Evolutionary conservation across 768 basidiomycete genomes (phyloP).

Genomic region (Tricholoma matsutake): DNA sequence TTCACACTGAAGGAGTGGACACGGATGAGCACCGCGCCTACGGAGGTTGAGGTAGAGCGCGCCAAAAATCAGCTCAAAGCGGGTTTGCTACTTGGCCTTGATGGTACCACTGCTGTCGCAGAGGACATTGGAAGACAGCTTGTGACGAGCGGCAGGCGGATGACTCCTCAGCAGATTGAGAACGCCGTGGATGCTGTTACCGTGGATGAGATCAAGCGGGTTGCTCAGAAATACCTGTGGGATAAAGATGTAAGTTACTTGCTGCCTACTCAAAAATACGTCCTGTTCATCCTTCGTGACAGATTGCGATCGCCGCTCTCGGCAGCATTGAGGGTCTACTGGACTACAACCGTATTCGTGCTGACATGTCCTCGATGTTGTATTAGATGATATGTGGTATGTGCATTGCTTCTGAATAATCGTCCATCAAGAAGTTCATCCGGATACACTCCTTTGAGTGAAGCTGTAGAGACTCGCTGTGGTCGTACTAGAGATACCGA

Average conservation of each 20-base stretch:
- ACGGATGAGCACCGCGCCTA: conserved; percentile 87
- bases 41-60: conserved; percentile 86
- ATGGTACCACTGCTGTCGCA: conserved; percentile 95
- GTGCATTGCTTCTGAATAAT: neutral
- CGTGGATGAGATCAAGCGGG: conserved; percentile 85
- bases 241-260: conserved; percentile 77
- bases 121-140: conserved; percentile 99
- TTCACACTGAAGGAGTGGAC: conserved; percentile 96
- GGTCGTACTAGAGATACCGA: neutral
- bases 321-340: conserved; percentile 90
- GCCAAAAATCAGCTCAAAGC: conserved; percentile 99
- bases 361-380: conserved; percentile 78
- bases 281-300: conserved; percentile 11
- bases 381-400: conserved; percentile 47
- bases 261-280: neutral
- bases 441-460: neutral
- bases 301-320: conserved; percentile 86
- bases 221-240: conserved; percentile 96
- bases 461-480: neutral
- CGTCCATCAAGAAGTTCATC: neutral
- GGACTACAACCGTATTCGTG: conserved; percentile 89
- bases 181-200: conserved; percentile 87
- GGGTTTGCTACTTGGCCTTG: conserved; percentile 81
- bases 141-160: conserved; percentile 86
- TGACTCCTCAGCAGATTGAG: conserved; percentile 94